Base-by-base conservation (phyloP, 768 basidiomycete genomes). In the Suillus clintonianus region DNA sequence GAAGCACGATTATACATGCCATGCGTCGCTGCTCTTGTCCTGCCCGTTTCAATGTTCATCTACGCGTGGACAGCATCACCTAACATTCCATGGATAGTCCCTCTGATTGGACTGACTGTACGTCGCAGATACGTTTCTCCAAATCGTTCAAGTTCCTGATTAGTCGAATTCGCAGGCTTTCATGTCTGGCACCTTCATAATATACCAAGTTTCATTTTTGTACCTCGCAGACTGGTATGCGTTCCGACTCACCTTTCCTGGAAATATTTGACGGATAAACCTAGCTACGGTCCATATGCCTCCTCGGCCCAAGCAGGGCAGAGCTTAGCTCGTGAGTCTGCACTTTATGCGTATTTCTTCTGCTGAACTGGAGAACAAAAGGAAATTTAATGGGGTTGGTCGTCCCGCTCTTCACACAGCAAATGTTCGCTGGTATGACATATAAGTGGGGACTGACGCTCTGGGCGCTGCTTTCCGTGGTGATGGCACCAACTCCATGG, bases 21-120 rank as follows among this genome's bases (percentile, higher is more conserved):
- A 32, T 86, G 87, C 70, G 69, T 78, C 27, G 86, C 85, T 0
- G 86, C 80, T 0, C 51, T 89, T 27, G 70, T 85, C 6, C 76
- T 88, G 62, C 88, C 88, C 0, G 64, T 78, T 1, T 82, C 82
- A 34, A 86, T 89, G 82, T 85, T 90, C 72, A 84, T 91, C 17
- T 91, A 87, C 67, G 89, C 87, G 0, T 91, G 88, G 86, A 86
- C 87, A 24, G 83, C 86, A 17, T 85, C 81, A 62, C 68, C 82
- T 0, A 68, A 65, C 3, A 79, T 90, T 15, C 85, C 81, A 59
- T 92, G 90, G 90, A 84, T 88, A 15, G 85, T n/a, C 3, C 69
- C 73, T 2, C 24, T 65, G 11, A 45, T 68, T 15, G 71, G 69
- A 61, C 15, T 73, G 39, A 65, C 69, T 66, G 72, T 74, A 8